Percentiles rank a stretch among this genome's conserved stretches.
phyloP scores from a whole-genome alignment of 129 eudicot genomes.

The Centrapalus pauciflorus region DNA sequence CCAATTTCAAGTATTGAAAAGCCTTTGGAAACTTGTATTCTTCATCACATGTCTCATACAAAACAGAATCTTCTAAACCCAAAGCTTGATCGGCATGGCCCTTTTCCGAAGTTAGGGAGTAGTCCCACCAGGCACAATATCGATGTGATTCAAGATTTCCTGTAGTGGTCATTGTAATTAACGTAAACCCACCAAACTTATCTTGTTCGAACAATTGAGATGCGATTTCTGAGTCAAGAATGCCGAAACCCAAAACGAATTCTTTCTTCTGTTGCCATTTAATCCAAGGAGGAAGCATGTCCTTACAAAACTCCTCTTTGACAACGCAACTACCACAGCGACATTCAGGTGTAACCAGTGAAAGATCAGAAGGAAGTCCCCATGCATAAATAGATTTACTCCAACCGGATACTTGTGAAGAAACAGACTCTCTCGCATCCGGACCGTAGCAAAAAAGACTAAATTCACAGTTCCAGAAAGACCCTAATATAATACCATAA shows the following conservation, averaged over 20 bases:
- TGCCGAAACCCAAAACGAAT: constrained; percentile 59
- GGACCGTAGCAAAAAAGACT: constrained; percentile 76
- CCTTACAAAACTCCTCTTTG: constrained; percentile 49
- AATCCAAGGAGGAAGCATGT: constrained; percentile 59
- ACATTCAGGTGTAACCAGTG: constrained; percentile 41
- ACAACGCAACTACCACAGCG: constrained; percentile 71
- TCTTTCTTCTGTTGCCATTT: constrained; percentile 81
- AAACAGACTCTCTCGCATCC: constrained; percentile 5
- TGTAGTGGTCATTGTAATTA: constrained; percentile 52
- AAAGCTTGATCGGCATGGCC: constrained; percentile 29
- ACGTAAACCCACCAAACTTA: constrained; percentile 55
- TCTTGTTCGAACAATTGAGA: constrained; percentile 31
- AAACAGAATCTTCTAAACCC: constrained; percentile 33
- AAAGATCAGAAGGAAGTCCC: constrained; percentile 70
- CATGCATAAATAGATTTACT: constrained; percentile 50
- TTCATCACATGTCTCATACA: constrained; percentile 32
- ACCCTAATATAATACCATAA: constrained; percentile 58
- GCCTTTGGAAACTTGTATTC: constrained; percentile 34
- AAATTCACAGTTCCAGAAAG: constrained; percentile 73
- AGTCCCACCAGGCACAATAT: constrained; percentile 54
- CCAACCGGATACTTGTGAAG: constrained; percentile 29
- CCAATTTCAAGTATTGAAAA: constrained; percentile 37
- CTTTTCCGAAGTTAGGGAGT: constrained; percentile 21
- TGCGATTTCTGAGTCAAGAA: constrained; percentile 42
- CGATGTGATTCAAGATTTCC: constrained; percentile 65